Evolutionary conservation across 805 yeast genomes (phyloP), one percentile per base, ranked within the genome.

Genomic region (Dipodascopsis uninucleata): DNA sequence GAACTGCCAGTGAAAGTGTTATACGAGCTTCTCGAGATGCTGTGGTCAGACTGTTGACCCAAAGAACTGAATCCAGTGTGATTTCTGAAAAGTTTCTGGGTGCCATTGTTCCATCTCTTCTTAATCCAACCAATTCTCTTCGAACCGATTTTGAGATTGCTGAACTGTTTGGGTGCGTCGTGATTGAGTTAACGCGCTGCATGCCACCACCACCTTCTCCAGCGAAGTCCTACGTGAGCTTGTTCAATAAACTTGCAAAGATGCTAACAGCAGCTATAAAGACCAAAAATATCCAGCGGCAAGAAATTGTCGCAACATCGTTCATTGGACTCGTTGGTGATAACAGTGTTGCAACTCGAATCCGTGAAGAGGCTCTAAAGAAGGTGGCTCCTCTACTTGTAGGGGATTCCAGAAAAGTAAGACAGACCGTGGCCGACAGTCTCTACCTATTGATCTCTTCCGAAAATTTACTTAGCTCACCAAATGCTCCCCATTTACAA

Each of bases 11-110:
- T 18, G 55, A 50, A 21, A 45, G 51, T 20, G 47, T 48, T 5
- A 42, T 48, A 10, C 45, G 55, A 14, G 45, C 55, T 4, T 25
- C 55, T 2, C 26, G 49, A 4, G 53, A 39, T n/a, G 49, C 54
- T 5, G 25, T 43, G n/a, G n/a, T 16, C 7, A 12, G 10, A 9
- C 33, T 28, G 23, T 5, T 41, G n/a, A 23, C 7, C 24, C 37
- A 34, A 16, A 7, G n/a, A 5, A n/a, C 8, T 6, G n/a, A 17
- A 5, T 14, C 36, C 8, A 6, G 6, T 7, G 9, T 16, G 10
- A 17, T 38, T 16, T 6, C 14, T 5, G 24, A 32, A 9, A 9
- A 8, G 10, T 39, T 37, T 3, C 40, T 42, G 22, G 32, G 29
- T 12, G 31, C 10, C 20, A 21, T 36, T 4, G 42, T 12, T 36